These are phyloP conservation scores for Rhinocladiella mackenziei DNA, from an alignment of 2,329 filamentous ascomycete genomes.

Conservation along the genomic window DNA sequence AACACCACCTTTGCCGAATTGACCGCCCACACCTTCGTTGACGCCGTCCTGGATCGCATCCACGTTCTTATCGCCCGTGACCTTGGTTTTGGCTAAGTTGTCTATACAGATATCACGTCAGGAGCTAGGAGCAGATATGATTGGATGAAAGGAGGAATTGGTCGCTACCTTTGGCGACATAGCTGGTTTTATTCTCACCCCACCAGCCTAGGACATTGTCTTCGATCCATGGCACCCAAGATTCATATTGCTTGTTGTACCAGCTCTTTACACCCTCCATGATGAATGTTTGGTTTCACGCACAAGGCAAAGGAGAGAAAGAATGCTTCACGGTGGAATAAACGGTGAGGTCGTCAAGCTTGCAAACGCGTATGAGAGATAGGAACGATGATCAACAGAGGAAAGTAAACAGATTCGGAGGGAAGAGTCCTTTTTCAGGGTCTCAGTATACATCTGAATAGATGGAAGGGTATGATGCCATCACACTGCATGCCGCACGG, in stretches of 20 bases:
- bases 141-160: too few relatives aligned
- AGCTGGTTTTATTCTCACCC: constrained; percentile 71
- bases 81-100: constrained; percentile 63
- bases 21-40: constrained; percentile 58
- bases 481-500: too few relatives aligned
- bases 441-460: too few relatives aligned
- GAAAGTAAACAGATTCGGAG: too few relatives aligned
- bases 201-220: constrained; percentile 69
- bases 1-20: constrained; percentile 65
- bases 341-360: too few relatives aligned
- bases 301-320: too few relatives aligned
- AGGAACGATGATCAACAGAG: too few relatives aligned
- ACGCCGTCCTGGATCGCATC: constrained; percentile 66
- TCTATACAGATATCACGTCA: constrained; percentile 43
- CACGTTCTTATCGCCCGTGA: constrained; percentile 64
- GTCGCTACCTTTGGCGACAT: constrained; percentile 66
- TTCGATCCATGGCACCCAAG: constrained; percentile 73
- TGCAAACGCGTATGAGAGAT: too few relatives aligned
- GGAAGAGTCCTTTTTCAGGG: too few relatives aligned
- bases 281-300: too few relatives aligned
- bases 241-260: constrained; percentile 69
- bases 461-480: too few relatives aligned
- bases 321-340: too few relatives aligned
- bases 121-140: neutral
- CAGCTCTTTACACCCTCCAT: constrained; percentile 59